A percentile compares a stretch with the other conserved stretches of the same genome.
phyloP scores from a whole-genome alignment of 768 basidiomycete species.

The Boletus sp. region DNA sequence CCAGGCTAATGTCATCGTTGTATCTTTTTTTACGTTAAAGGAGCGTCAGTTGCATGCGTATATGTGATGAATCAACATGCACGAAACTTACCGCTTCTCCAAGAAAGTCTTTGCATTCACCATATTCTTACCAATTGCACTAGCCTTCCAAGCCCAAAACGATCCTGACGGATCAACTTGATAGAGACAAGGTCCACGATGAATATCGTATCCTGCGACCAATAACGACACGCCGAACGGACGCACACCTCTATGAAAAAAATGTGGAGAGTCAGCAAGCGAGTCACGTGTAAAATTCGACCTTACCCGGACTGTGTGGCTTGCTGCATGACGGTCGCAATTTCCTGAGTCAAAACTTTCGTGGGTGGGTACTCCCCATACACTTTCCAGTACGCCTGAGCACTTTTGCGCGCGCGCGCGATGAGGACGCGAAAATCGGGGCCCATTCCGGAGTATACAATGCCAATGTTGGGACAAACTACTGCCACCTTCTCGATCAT shows the following conservation, averaged over 20 bases:
- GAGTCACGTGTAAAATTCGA: constrained; percentile 19
- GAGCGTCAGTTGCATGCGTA: constrained; percentile 14
- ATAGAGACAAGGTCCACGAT: constrained; percentile 94
- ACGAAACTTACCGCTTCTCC: constrained; percentile 81
- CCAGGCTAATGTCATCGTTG: constrained; percentile 97
- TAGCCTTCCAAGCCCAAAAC: constrained; percentile 99
- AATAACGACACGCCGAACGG: constrained; percentile 98
- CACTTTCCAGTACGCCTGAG: constrained; percentile 99
- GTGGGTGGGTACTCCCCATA: constrained; percentile 98
- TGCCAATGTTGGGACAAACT: constrained; percentile 97
- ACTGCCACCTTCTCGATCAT: constrained; percentile 97
- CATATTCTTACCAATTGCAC: constrained; percentile 99
- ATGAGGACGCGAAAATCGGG: constrained; percentile 97
- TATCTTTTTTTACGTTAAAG: constrained; percentile 68
- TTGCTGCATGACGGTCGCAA: constrained; percentile 98
- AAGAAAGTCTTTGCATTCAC: constrained; percentile 99
- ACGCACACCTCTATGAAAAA: constrained; percentile 80
- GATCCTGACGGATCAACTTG: constrained; percentile 99
- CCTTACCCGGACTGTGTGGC: constrained; percentile 97
- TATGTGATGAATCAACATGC: constrained; percentile 22
- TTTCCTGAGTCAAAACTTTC: constrained; percentile 92
- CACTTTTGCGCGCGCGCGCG: constrained; percentile 92
- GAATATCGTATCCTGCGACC: constrained; percentile 94
- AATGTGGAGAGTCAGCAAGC: constrained; percentile 31
- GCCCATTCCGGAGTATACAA: constrained; percentile 99